Evolutionary conservation across 2,329 filamentous ascomycete genomes (phyloP).

Genomic region (Epichloe uncinata): DNA sequence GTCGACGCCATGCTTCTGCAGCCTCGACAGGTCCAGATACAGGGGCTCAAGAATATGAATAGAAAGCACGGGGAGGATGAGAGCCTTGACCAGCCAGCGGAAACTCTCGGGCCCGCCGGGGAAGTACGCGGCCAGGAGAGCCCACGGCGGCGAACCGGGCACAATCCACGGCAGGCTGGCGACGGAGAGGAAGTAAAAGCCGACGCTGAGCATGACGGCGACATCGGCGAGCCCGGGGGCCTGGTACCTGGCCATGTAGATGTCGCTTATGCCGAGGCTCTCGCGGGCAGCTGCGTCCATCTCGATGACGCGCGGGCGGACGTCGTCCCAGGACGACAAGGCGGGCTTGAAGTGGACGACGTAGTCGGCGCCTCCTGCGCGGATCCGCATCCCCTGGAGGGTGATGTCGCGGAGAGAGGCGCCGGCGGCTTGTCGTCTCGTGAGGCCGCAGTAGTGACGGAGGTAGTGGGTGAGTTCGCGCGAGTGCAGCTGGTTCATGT

Average conservation of each 20-base stretch:
- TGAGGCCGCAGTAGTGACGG: constrained; percentile 52
- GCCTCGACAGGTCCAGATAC: constrained; percentile 31
- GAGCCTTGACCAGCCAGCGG: constrained; percentile 41
- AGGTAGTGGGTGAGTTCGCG: constrained; percentile 65
- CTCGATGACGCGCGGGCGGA: constrained; percentile 55
- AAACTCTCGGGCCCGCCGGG: constrained; percentile 47
- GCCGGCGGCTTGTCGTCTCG: constrained; percentile 32
- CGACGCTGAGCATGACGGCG: constrained; percentile 39
- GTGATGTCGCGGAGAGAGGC: constrained; percentile 51
- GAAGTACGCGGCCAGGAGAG: constrained; percentile 34
- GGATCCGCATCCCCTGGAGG: constrained; percentile 49
- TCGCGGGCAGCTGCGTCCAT: constrained; percentile 48
- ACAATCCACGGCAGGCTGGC: constrained; percentile 35
- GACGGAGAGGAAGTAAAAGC: constrained; percentile 40
- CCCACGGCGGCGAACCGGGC: constrained; percentile 36
- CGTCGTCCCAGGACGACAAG: constrained; percentile 53
- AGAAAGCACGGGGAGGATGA: constrained; percentile 45
- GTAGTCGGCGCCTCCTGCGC: constrained; percentile 30
- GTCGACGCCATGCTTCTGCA: constrained; percentile 34
- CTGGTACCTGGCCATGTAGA: constrained; percentile 27
- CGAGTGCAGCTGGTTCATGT: constrained; percentile 80
- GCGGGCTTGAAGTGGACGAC: constrained; percentile 57
- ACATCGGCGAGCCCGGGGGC: constrained; percentile 31
- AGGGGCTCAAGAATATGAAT: constrained; percentile 55
- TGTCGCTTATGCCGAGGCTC: constrained; percentile 43